phyloP scores from a whole-genome alignment of 2,329 filamentous ascomycete genomes.

The Juglanconis sp. region DNA sequence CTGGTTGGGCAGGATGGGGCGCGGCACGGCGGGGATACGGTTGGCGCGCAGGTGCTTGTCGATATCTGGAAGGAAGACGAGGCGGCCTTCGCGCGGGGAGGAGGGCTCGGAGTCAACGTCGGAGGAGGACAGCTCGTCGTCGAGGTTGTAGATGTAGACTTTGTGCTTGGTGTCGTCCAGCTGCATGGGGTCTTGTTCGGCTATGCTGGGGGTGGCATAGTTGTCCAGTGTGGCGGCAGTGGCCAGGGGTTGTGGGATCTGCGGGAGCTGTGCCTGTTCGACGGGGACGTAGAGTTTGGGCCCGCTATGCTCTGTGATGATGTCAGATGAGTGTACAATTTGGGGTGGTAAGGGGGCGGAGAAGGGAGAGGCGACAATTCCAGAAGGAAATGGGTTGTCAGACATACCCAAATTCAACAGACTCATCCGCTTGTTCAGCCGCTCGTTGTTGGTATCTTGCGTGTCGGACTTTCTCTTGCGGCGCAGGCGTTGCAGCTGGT shows the following conservation, averaged over 20 bases:
- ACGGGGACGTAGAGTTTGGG: conserved; percentile 65
- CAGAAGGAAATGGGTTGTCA: not conserved
- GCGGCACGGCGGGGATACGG: conserved; percentile 51
- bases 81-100: conserved; percentile 50
- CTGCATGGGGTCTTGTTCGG: conserved; percentile 74
- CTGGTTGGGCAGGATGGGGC: conserved; percentile 56
- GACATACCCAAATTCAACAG: conserved; percentile 74
- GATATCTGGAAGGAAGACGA: conserved; percentile 82
- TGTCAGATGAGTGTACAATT: conserved; percentile 16
- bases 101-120: conserved; percentile 45
- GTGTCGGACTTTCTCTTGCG: conserved; percentile 60
- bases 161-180: conserved; percentile 83
- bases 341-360: conserved; percentile 9
- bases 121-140: conserved; percentile 70
- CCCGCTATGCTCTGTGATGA: conserved; percentile 54
- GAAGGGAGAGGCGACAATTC: conserved; percentile 10
- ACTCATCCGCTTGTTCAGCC: conserved; percentile 80
- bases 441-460: conserved; percentile 58
- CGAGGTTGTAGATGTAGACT: conserved; percentile 87
- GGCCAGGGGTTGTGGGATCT: conserved; percentile 18
- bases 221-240: conserved; percentile 6
- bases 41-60: conserved; percentile 73
- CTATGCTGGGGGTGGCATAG: conserved; percentile 12
- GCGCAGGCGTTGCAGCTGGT: conserved; percentile 20
- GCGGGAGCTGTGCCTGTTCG: conserved; percentile 38